Conservation (phyloP, 495 filamentous ascomycete genomes). For the Talaromyces thailandensis region DNA sequence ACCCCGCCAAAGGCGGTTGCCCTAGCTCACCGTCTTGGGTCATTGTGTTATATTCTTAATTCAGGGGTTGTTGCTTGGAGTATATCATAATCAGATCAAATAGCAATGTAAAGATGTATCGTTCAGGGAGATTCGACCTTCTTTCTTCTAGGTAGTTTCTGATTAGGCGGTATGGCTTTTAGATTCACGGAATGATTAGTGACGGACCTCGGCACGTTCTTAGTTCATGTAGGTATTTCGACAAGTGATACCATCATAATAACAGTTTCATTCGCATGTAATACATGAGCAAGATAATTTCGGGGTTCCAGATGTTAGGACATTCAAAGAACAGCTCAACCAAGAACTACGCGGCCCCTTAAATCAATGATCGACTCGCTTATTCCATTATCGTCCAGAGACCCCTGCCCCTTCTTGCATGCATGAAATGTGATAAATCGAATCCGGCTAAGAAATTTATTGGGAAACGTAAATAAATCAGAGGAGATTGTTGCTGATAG, state of each 20-base stretch:
- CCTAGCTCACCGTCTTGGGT: not conserved
- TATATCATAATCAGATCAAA: not conserved
- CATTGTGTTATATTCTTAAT: not conserved
- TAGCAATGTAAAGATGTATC: not conserved
- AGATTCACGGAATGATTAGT: not conserved
- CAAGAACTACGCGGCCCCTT: not conserved
- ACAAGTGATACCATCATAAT: no score
- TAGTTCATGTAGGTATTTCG: not conserved
- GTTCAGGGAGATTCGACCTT: not conserved
- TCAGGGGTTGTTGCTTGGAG: not conserved
- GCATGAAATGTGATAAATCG: not conserved
- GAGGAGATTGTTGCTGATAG: not conserved
- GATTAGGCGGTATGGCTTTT: not conserved
- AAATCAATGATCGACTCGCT: not conserved
- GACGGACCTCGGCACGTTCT: not conserved
- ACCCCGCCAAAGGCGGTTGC: slow-evolving; percentile 3
- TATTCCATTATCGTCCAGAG: not conserved
- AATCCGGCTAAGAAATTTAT: not conserved
- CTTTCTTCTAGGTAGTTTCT: not conserved
- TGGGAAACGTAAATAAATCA: not conserved
- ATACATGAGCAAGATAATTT: not conserved
- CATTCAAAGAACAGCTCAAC: not conserved
- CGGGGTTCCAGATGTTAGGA: not conserved
- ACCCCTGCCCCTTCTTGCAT: not conserved
- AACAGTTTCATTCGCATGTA: no score